phyloP scores from a whole-genome alignment of 2,329 filamentous ascomycete species.

The Colletotrichum neosansevieriae region DNA sequence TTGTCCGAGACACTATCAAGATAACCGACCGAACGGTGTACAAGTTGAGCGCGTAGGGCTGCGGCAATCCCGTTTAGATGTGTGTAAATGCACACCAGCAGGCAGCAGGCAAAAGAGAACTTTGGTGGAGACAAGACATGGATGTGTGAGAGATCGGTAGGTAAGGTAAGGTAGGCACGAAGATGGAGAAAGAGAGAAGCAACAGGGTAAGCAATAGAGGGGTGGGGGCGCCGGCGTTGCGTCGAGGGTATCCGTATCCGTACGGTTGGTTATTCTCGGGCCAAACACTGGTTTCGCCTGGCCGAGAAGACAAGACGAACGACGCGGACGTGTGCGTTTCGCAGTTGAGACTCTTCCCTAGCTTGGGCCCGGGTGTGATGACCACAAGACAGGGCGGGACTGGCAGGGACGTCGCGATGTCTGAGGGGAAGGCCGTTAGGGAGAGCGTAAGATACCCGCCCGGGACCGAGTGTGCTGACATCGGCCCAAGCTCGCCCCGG shows the following conservation, averaged over 20 bases:
- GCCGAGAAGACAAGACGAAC: slow-evolving; percentile 23
- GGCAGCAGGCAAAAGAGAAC: slow-evolving; percentile 5
- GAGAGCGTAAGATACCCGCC: slow-evolving; percentile 21
- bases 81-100: neutral
- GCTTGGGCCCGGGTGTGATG: slow-evolving; percentile 13
- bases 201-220: neutral
- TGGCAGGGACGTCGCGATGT: slow-evolving; percentile 14
- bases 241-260: neutral
- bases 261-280: slow-evolving; percentile 3
- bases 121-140: neutral
- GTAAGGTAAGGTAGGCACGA: no score
- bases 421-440: slow-evolving; percentile 6
- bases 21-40: neutral
- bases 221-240: neutral
- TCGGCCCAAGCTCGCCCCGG: neutral
- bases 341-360: slow-evolving; percentile 33
- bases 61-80: slow-evolving; percentile 5
- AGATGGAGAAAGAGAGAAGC: neutral
- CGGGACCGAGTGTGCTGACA: slow-evolving; percentile 31
- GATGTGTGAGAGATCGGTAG: neutral
- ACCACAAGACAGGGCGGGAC: slow-evolving; percentile 16
- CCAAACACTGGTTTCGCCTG: neutral
- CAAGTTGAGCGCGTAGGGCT: neutral
- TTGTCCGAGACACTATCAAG: slow-evolving; percentile 31
- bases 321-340: neutral